Conservation (phyloP, 352 stramenopile species). For the Pythium brassicae region DNA sequence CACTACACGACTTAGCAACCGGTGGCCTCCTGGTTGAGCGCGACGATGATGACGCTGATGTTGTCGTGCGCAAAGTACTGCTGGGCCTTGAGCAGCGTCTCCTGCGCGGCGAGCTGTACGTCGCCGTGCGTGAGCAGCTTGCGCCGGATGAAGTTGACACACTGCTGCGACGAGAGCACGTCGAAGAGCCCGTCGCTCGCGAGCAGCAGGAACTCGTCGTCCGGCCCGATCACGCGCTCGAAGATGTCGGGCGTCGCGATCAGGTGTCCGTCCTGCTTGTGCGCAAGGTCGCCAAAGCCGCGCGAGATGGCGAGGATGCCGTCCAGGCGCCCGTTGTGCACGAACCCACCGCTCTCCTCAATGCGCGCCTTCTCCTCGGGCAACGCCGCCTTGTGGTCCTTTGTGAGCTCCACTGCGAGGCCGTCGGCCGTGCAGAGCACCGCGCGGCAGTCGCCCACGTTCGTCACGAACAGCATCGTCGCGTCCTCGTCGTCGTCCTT, state of each 20-base stretch:
- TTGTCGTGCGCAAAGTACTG: slow-evolving; percentile 91
- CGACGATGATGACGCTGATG: slow-evolving; percentile 86
- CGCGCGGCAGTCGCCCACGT: slow-evolving; percentile 88
- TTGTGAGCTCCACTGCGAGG: slow-evolving; percentile 72
- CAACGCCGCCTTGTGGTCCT: slow-evolving; percentile 85
- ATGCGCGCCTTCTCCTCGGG: slow-evolving; percentile 77
- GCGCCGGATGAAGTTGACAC: slow-evolving; percentile 88
- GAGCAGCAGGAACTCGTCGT: slow-evolving; percentile 89
- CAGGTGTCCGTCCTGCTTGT: slow-evolving; percentile 87
- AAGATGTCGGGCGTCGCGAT: slow-evolving; percentile 81
- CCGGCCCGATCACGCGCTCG: slow-evolving; percentile 45
- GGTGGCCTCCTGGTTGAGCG: slow-evolving; percentile 58
- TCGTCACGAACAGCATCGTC: slow-evolving; percentile 75
- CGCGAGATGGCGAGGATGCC: slow-evolving; percentile 85
- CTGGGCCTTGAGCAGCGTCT: slow-evolving; percentile 85
- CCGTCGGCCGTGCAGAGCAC: slow-evolving; percentile 80
- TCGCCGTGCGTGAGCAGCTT: slow-evolving; percentile 86
- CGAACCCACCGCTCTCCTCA: slow-evolving; percentile 74
- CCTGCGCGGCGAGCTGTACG: slow-evolving; percentile 85
- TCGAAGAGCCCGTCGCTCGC: slow-evolving; percentile 92
- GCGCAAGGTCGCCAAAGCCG: slow-evolving; percentile 85
- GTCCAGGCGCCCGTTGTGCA: slow-evolving; percentile 87
- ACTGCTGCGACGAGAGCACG: slow-evolving; percentile 86
- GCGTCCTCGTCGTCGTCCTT: slow-evolving; percentile 22
- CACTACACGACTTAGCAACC: slow-evolving; percentile 7